Conservation (phyloP, 2,329 filamentous ascomycete species). For the Diaporthe aspalathi region DNA sequence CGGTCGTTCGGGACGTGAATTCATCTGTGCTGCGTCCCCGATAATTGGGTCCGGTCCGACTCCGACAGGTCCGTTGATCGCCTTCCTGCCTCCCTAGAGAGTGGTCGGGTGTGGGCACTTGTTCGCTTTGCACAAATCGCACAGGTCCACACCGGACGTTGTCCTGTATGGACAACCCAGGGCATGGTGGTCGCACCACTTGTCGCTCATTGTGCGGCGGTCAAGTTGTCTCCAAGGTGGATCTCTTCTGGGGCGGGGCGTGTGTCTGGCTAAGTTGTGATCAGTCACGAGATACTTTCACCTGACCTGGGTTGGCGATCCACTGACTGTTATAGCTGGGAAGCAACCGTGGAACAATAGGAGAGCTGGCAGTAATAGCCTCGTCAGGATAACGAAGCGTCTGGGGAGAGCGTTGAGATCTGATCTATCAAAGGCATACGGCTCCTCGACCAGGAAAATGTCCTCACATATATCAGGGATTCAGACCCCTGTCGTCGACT, state of each 20-base stretch:
- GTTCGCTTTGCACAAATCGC: conserved; percentile 34
- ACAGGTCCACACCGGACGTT: conserved; percentile 31
- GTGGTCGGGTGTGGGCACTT: conserved; percentile 28
- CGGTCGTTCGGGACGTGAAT: neutral
- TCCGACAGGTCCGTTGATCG: neutral
- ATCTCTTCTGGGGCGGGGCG: neutral
- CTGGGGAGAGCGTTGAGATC: conserved; percentile 4
- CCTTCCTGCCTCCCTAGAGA: neutral
- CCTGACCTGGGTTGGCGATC: neutral
- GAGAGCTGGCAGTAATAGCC: neutral
- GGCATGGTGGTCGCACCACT: conserved; percentile 36
- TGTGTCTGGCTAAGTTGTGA: neutral
- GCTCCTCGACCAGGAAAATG: conserved; percentile 12
- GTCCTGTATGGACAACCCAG: conserved; percentile 36
- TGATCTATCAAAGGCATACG: conserved; percentile 15
- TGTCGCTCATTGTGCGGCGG: conserved; percentile 33
- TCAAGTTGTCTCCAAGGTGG: neutral
- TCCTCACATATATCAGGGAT: conserved; percentile 34
- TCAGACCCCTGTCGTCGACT: conserved; percentile 31
- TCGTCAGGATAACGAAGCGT: neutral
- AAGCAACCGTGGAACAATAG: neutral
- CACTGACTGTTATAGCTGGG: neutral
- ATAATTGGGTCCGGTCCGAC: neutral
- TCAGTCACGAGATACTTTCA: neutral
- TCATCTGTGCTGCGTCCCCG: neutral